phyloP scores from a whole-genome alignment of 805 yeast genomes.

The Yamadazyma tumulicola region DNA sequence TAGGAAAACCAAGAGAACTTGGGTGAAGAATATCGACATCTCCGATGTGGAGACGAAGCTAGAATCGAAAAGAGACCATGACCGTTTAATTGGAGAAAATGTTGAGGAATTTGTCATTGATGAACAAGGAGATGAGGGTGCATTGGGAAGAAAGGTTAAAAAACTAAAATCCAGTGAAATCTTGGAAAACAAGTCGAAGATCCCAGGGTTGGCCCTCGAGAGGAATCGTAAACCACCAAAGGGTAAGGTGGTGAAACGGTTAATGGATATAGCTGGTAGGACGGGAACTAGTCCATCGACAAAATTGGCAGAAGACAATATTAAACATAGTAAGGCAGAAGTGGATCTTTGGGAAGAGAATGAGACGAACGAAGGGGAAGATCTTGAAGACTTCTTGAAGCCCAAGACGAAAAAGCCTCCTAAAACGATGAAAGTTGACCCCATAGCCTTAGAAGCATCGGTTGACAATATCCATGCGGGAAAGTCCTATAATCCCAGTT shows the following conservation, averaged over 20 bases:
- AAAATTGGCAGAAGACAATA: conserved; percentile 46
- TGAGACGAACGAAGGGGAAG: conserved; percentile 46
- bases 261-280: conserved; percentile 77
- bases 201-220: conserved; percentile 53
- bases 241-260: conserved; percentile 56
- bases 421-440: conserved; percentile 25
- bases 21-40: conserved; percentile 91
- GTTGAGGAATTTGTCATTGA: conserved; percentile 59
- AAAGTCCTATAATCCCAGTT: conserved; percentile 87
- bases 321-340: too few relatives aligned
- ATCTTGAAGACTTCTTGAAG: neutral
- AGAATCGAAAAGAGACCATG: conserved; percentile 64
- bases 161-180: conserved; percentile 65
- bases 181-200: conserved; percentile 67
- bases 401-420: conserved; percentile 4
- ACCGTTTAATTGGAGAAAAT: conserved; percentile 56
- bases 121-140: conserved; percentile 32
- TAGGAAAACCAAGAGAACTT: conserved; percentile 87
- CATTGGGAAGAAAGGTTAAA: conserved; percentile 46
- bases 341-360: conserved; percentile 74
- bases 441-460: conserved; percentile 49
- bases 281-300: conserved; percentile 47
- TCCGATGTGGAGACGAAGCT: conserved; percentile 72
- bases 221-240: conserved; percentile 47
- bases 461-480: conserved; percentile 64